phyloP scores from a whole-genome alignment of 805 yeast genomes.

The Wickerhamomyces pijperi region DNA sequence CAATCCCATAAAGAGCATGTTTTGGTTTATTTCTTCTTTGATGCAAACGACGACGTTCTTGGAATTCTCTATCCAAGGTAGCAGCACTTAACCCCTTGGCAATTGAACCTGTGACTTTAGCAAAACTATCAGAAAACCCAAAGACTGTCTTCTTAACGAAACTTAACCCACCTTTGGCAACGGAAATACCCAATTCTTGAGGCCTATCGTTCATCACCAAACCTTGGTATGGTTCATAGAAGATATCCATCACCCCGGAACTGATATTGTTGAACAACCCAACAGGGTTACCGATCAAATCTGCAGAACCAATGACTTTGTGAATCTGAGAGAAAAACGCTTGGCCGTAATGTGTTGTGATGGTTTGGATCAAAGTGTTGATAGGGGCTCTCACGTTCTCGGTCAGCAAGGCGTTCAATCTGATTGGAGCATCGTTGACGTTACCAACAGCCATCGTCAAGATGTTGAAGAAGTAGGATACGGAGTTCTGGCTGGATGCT shows the following conservation, averaged over 20 bases:
- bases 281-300: conserved; percentile 92
- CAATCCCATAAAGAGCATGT: conserved; percentile 76
- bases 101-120: conserved; percentile 85
- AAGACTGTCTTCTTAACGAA: conserved; percentile 90
- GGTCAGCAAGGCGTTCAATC: conserved; percentile 73
- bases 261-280: conserved; percentile 88
- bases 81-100: conserved; percentile 91
- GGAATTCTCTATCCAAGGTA: conserved; percentile 78
- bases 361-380: conserved; percentile 56
- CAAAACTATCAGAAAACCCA: conserved; percentile 88
- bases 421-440: conserved; percentile 92
- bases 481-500: conserved; percentile 48
- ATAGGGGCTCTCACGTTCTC: conserved; percentile 86
- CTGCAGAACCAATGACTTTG: conserved; percentile 91
- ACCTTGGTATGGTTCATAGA: conserved; percentile 96
- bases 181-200: conserved; percentile 86
- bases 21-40: conserved; percentile 70
- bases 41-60: conserved; percentile 65
- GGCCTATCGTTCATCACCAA: conserved; percentile 90
- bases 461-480: conserved; percentile 72
- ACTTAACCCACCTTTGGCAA: conserved; percentile 93
- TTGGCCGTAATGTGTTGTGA: conserved; percentile 82
- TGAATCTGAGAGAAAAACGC: conserved; percentile 87
- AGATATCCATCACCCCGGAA: conserved; percentile 92
- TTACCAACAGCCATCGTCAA: conserved; percentile 96